Conservation (phyloP, 805 yeast genomes). For the Wickerhamiella brachini region DNA sequence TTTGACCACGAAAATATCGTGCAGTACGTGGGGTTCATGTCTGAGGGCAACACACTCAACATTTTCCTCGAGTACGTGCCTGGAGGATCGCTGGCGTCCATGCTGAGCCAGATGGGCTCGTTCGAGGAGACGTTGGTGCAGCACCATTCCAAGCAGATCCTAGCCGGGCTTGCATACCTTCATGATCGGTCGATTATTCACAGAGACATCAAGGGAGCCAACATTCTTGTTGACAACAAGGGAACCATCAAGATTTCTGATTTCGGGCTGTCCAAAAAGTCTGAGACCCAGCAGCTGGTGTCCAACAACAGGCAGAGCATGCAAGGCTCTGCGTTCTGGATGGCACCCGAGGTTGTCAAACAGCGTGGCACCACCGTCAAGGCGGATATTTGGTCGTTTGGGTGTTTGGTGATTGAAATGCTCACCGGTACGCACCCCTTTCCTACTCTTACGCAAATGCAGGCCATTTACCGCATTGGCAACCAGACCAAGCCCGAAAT, state of each 20-base stretch:
- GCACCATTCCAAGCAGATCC: conserved; percentile 60
- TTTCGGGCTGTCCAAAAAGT: conserved; percentile 66
- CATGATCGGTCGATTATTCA: conserved; percentile 69
- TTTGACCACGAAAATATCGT: conserved; percentile 87
- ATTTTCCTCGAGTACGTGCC: conserved; percentile 71
- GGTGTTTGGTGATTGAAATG: conserved; percentile 89
- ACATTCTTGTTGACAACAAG: conserved; percentile 64
- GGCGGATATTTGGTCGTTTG: conserved; percentile 96
- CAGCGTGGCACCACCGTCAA: conserved; percentile 73
- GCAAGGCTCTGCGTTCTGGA: conserved; percentile 96
- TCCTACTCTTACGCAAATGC: conserved; percentile 92
- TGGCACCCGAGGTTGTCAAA: conserved; percentile 98
- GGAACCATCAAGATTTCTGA: conserved; percentile 77
- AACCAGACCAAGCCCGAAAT: conserved; percentile 62
- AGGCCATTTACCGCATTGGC: conserved; percentile 90
- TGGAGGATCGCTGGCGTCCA: conserved; percentile 57
- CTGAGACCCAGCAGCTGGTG: conserved; percentile 39
- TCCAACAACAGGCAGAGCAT: conserved; percentile 54
- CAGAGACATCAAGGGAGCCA: conserved; percentile 82
- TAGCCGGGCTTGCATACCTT: conserved; percentile 58
- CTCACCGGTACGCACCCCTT: conserved; percentile 92
- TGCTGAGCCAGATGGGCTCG: conserved; percentile 62
- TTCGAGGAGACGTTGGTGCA: conserved; percentile 64
- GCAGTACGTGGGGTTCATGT: conserved; percentile 76
- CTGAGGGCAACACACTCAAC: conserved; percentile 56